These are phyloP conservation scores for Turritis glabra DNA, from an alignment of 345 rosid species.

Conservation along the genomic window DNA sequence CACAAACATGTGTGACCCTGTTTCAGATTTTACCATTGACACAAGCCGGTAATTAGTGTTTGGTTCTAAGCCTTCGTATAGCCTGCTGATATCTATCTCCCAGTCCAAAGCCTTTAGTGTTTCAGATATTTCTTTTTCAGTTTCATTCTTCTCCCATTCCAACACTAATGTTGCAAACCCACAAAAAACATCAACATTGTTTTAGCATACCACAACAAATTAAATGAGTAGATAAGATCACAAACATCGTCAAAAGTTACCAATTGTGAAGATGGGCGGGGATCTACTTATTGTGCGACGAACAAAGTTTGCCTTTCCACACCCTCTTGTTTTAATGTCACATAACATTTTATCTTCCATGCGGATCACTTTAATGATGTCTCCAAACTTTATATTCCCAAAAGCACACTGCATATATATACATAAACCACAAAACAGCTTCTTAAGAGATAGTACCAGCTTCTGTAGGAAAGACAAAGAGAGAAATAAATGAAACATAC, in stretches of 20 bases:
- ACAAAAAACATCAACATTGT: not conserved
- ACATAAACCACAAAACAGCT: not conserved
- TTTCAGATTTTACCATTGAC: slow-evolving; percentile 14
- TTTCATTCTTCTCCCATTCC: slow-evolving; percentile 1
- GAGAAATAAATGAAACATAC: slow-evolving; percentile 6
- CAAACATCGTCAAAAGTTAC: slow-evolving; percentile 3
- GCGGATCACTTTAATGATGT: slow-evolving; percentile 9
- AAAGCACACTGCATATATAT: slow-evolving; percentile 1
- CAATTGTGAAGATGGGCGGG: slow-evolving; percentile 15
- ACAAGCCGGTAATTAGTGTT: not conserved
- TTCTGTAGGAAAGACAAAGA: not conserved
- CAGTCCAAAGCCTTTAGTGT: not conserved
- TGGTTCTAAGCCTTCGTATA: slow-evolving; percentile 6
- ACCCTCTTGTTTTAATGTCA: slow-evolving; percentile 3
- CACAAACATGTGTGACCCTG: not conserved
- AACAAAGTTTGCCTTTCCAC: slow-evolving; percentile 20
- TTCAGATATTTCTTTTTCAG: slow-evolving; percentile 10
- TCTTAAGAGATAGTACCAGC: not conserved
- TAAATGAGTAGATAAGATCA: not conserved
- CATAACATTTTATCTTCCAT: not conserved
- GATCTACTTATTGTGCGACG: slow-evolving; percentile 1
- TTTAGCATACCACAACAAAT: not conserved
- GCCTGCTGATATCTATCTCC: slow-evolving; percentile 4
- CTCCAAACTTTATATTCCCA: slow-evolving; percentile 8
- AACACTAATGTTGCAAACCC: slow-evolving; percentile 5